Conservation (phyloP, 2,329 filamentous ascomycete genomes). For the Paradendryphiella salina region DNA sequence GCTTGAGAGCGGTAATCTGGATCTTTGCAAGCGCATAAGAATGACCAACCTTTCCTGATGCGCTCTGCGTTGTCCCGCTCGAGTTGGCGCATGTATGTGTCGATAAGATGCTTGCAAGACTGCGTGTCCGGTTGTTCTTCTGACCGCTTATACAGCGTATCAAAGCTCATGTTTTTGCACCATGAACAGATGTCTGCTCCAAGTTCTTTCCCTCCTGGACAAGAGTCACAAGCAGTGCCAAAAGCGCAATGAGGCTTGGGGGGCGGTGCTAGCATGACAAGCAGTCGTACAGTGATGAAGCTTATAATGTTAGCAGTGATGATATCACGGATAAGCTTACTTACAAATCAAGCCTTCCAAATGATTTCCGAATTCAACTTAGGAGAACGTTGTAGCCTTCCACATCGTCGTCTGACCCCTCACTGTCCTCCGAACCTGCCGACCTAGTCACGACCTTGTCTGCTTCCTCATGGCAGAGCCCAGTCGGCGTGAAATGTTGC, state of each 20-base stretch:
- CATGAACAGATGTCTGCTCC: conserved; percentile 28
- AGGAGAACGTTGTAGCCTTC: conserved; percentile 28
- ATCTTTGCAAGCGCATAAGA: conserved; percentile 31
- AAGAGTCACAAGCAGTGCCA: conserved; percentile 24
- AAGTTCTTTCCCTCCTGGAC: conserved; percentile 23
- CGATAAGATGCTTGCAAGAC: conserved; percentile 18
- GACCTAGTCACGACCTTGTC: conserved; percentile 24
- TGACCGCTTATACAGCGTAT: conserved; percentile 23
- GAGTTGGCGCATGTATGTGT: conserved; percentile 25
- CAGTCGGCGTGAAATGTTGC: conserved; percentile 34
- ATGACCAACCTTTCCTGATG: conserved; percentile 24
- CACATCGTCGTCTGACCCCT: conserved; percentile 30
- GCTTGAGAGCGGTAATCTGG: conserved; percentile 20
- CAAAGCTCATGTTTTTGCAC: conserved; percentile 34
- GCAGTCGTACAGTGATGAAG: neutral
- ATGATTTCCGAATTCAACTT: conserved; percentile 4
- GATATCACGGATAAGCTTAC: neutral
- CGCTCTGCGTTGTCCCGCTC: conserved; percentile 25
- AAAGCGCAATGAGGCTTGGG: conserved; percentile 28
- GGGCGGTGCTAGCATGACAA: conserved; percentile 26
- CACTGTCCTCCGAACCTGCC: conserved; percentile 19
- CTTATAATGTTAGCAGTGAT: conserved; percentile 1
- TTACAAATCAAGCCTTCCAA: conserved; percentile 4
- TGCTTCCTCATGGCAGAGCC: conserved; percentile 36
- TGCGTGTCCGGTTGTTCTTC: conserved; percentile 16